Evolutionary conservation across 73 alveolate species (phyloP).

Genomic region (Tetrahymena borealis): DNA sequence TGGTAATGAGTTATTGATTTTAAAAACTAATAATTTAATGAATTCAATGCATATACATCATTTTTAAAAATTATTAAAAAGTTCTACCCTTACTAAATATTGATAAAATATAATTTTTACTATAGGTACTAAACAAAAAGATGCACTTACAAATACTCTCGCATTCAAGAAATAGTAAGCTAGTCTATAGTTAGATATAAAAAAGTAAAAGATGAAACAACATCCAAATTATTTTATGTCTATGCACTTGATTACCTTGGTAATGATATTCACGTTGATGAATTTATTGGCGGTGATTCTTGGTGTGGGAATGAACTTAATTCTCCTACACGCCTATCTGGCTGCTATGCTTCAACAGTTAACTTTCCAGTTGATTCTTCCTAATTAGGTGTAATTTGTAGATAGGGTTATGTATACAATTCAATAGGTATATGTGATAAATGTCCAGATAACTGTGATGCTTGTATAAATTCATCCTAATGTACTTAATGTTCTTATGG

Average conservation of each 20-base stretch:
- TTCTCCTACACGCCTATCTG: not conserved
- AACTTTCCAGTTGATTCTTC: not conserved
- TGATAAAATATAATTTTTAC: too few species aligned
- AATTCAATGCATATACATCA: too few species aligned
- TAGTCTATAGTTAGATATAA: too few species aligned
- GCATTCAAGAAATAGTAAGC: too few species aligned
- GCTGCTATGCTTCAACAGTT: not conserved
- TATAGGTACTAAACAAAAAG: too few species aligned
- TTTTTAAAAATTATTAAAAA: too few species aligned
- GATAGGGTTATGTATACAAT: not conserved
- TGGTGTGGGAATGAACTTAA: not conserved
- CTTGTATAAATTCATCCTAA: not conserved
- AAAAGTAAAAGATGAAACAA: not conserved
- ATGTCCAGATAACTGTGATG: not conserved
- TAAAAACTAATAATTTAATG: too few species aligned
- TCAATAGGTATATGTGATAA: not conserved
- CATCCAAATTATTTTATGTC: not conserved
- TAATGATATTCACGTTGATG: not conserved
- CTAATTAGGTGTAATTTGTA: not conserved
- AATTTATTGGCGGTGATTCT: not conserved
- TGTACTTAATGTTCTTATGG: not conserved
- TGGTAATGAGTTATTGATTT: not conserved
- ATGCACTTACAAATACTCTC: too few species aligned
- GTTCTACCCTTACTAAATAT: too few species aligned
- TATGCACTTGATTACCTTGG: not conserved